phyloP scores from a whole-genome alignment of 345 rosid genomes.

The Anastatica hierochuntica region DNA sequence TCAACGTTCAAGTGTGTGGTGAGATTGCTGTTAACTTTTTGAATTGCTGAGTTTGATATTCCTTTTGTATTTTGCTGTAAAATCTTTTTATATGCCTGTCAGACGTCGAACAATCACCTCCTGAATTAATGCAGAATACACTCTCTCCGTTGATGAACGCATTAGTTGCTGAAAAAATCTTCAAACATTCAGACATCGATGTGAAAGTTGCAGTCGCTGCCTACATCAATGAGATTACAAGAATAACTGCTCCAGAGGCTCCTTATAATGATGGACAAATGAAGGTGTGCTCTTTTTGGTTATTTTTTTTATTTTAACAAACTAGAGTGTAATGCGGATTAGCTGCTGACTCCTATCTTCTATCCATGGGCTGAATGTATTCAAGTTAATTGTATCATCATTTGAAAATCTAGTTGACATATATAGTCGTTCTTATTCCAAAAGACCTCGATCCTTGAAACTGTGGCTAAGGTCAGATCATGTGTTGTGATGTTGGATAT shows the following conservation, averaged over 20 bases:
- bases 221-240: slow-evolving; percentile 92
- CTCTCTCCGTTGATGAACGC: slow-evolving; percentile 66
- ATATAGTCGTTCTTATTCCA: slow-evolving; percentile 56
- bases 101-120: slow-evolving; percentile 85
- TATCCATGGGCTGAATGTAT: slow-evolving; percentile 55
- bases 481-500: slow-evolving; percentile 98
- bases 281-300: slow-evolving; percentile 44
- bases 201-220: slow-evolving; percentile 88
- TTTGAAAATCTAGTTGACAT: slow-evolving; percentile 65
- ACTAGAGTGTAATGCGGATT: not conserved
- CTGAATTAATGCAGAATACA: slow-evolving; percentile 51
- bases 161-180: slow-evolving; percentile 51
- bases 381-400: slow-evolving; percentile 84
- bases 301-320: not conserved
- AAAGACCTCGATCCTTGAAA: slow-evolving; percentile 81
- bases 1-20: not conserved
- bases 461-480: slow-evolving; percentile 92
- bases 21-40: not conserved
- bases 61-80: slow-evolving; percentile 32
- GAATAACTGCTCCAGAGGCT: slow-evolving; percentile 98
- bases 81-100: slow-evolving; percentile 50
- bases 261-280: slow-evolving; percentile 85
- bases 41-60: not conserved
- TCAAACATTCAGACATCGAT: slow-evolving; percentile 61
- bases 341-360: slow-evolving; percentile 1